Base-by-base conservation (phyloP, 306 rosid species). In the Styphnolobium japonicum region DNA sequence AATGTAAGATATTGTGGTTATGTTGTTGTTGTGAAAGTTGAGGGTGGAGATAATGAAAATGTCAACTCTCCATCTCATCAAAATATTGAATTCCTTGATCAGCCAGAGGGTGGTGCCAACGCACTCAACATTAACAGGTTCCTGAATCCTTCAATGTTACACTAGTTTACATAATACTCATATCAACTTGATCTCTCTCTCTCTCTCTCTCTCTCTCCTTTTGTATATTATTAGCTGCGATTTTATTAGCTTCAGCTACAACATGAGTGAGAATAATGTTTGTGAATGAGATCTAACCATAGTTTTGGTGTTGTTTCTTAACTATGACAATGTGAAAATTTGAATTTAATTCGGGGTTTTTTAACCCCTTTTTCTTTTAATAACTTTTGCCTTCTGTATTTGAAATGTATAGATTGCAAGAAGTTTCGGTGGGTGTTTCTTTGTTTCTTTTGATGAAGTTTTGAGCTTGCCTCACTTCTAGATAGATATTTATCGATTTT, bases 101-200 rank as follows among this genome's bases (percentile, higher is more conserved):
- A 91, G 85, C 87, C 90, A 43, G 98, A 91, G 76, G 98, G 99
- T 65, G 99, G 99, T 45, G 98, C 99, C 31, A 95, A 95, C 27
- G 94, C 98, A 68, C 94, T 95, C 53, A 95, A 95, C 84, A 89
- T 93, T 61, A 85, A 89, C 91, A 93, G 99, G 99, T 95, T 63
- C 61, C 52, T 72, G 74, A 49, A 71, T 29, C 37, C 57, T 76
- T 56, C 29, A 6, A 61, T 25, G 31, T 81, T 68, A 51, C 27
- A 18, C 34, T 53, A 21, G 57, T 46, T 71, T 71, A 25, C 63
- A 71, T 57, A 63, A 15, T 76, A 23, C 22, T 57, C 31, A 42
- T 63, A 62, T 69, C 10, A 53, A 31, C 33, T 23, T 10, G 25
- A 10, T 34, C n/a, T 75, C 12, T 15, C 52, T 37, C 37, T 19